Evolutionary conservation across 2,329 filamentous ascomycete genomes (phyloP).

Genomic region (Rhynchosporium agropyri): DNA sequence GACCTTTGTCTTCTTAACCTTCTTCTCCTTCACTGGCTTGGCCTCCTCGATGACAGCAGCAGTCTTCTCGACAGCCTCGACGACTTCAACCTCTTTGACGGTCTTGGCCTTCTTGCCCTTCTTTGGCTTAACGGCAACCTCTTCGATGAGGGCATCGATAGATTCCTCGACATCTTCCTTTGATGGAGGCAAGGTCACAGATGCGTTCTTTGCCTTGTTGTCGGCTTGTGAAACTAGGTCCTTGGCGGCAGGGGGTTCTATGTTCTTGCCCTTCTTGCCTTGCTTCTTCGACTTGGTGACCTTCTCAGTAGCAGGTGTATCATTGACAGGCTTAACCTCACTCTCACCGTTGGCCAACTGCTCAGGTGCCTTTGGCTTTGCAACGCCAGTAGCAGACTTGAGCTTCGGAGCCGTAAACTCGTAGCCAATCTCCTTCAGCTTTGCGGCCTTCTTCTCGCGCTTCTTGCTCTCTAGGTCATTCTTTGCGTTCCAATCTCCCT

Average conservation of each 20-base stretch:
- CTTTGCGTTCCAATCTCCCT: constrained; percentile 77
- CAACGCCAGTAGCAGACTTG: constrained; percentile 62
- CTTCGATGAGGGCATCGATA: constrained; percentile 13
- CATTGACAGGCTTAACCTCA: constrained; percentile 41
- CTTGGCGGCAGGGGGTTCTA: neutral
- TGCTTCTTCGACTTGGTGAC: constrained; percentile 38
- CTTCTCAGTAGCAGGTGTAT: constrained; percentile 31
- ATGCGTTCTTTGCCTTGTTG: constrained; percentile 7
- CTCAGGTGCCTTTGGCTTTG: constrained; percentile 39
- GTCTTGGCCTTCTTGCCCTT: constrained; percentile 36
- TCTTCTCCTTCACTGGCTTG: constrained; percentile 46
- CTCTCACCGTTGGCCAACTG: constrained; percentile 34
- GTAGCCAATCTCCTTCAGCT: constrained; percentile 81
- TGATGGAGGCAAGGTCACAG: neutral
- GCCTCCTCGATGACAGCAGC: constrained; percentile 15
- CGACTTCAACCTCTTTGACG: constrained; percentile 18
- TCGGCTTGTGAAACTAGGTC: neutral
- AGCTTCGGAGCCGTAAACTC: constrained; percentile 75
- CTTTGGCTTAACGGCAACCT: constrained; percentile 25
- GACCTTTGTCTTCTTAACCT: constrained; percentile 19
- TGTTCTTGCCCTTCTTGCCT: constrained; percentile 39
- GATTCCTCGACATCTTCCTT: constrained; percentile 23
- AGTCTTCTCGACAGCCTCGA: constrained; percentile 16
- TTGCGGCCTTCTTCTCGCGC: constrained; percentile 68
- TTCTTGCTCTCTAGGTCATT: constrained; percentile 73